Evolutionary conservation across 495 filamentous ascomycete species (phyloP).

Genomic region (Neurospora sp.): DNA sequence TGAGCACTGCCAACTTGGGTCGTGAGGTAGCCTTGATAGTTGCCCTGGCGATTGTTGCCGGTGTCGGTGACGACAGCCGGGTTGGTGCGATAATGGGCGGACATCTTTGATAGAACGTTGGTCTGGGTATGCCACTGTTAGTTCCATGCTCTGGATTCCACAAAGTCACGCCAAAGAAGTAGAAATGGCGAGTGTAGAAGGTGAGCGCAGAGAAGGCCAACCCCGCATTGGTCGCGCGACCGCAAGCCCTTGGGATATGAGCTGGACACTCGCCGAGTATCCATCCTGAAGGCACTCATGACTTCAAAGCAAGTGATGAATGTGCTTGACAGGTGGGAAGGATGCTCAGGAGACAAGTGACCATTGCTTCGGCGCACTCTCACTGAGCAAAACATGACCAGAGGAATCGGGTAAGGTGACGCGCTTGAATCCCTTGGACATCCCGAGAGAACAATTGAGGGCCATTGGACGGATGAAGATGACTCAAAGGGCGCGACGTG

Average conservation of each 20-base stretch:
- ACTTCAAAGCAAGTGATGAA: background rate
- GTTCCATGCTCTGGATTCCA: background rate
- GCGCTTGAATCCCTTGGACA: background rate
- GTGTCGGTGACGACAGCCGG: conserved; percentile 15
- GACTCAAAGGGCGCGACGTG: background rate
- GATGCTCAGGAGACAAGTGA: background rate
- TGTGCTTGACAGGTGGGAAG: background rate
- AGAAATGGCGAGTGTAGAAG: background rate
- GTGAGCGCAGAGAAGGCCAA: background rate
- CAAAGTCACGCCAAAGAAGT: background rate
- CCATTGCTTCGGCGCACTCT: background rate
- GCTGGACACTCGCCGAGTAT: background rate
- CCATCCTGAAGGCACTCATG: background rate
- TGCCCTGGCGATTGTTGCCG: conserved; percentile 13
- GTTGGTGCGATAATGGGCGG: conserved; percentile 17
- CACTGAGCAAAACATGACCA: background rate
- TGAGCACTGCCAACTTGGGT: conserved; percentile 14
- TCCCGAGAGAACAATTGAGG: background rate
- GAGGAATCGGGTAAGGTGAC: background rate
- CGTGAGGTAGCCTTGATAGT: conserved; percentile 14
- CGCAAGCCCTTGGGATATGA: background rate
- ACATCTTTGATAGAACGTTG: conserved; percentile 3
- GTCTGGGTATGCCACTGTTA: background rate
- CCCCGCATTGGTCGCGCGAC: background rate
- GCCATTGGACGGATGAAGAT: background rate